phyloP scores from a whole-genome alignment of 2,329 filamentous ascomycete genomes.

The Thielaviopsis ethacetica region DNA sequence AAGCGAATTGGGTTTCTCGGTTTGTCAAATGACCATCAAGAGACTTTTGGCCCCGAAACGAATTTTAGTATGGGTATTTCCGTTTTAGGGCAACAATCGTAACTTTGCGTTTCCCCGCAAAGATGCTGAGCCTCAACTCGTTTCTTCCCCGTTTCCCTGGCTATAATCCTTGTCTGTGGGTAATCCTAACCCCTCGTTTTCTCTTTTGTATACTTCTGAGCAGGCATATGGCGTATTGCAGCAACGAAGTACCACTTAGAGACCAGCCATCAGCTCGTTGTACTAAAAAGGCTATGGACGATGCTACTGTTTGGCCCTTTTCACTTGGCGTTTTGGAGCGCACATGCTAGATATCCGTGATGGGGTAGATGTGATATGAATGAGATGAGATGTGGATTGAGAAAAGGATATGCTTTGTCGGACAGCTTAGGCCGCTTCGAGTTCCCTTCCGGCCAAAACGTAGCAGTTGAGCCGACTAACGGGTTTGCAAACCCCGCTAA shows the following conservation, averaged over 20 bases:
- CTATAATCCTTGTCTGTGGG: background rate
- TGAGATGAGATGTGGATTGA: background rate
- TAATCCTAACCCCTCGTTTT: background rate
- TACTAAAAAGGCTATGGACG: background rate
- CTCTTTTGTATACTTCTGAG: background rate
- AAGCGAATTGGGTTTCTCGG: background rate
- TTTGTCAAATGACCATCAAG: background rate
- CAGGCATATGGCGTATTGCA: background rate
- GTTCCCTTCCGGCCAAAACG: background rate
- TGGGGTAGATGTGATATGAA: background rate
- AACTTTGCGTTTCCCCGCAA: background rate
- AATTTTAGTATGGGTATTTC: background rate
- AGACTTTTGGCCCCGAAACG: background rate
- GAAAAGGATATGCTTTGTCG: background rate
- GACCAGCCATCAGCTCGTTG: background rate
- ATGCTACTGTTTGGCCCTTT: background rate
- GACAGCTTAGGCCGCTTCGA: background rate
- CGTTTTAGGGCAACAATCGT: background rate
- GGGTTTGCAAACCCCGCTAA: background rate
- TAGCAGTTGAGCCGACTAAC: background rate
- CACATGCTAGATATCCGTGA: background rate
- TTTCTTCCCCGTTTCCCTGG: background rate
- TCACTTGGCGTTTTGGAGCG: background rate
- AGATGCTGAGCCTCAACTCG: background rate
- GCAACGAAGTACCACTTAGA: too few species aligned